Evolutionary conservation across 768 basidiomycete species (phyloP), one percentile per base, ranked within the genome.

Genomic region (Rhizopogon roseolus): DNA sequence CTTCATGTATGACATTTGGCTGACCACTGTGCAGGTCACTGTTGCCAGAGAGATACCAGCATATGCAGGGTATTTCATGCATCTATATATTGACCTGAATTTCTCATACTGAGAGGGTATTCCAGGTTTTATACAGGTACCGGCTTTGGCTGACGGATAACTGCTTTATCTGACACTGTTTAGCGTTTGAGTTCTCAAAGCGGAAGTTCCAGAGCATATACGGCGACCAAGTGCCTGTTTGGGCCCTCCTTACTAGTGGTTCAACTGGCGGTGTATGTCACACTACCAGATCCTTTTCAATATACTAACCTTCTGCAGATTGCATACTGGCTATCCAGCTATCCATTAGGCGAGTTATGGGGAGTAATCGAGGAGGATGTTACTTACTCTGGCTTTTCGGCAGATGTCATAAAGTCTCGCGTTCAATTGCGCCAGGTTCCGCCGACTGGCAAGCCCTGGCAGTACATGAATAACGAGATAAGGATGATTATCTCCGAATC

Each of bases 31-130:
- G 5, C 62, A 95, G 93, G 79, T 93, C 11, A 98, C 97, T 0
- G 82, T 98, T 17, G 84, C 85, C 0, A 79, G 95, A 60, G 97
- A 99, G 70, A 93, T 98, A 36, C 97, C 97, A 2, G 96, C 94
- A 8, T 98, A 98, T 65, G 94, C 95, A 32, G 93, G 90, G 84
- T 69, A 46, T 28, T 58, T 50, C 8, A 22, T 14, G 6, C 22
- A 46, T 25, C 0, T 36, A 39, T 19, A 1, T 29, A 19, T 3
- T 22, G 32, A 8, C 6, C 22, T n/a, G 19, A 14, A 43, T 17
- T 57, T 25, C 27, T 27, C 27, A 41, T 39, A 48, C 17, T 28
- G 32, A 27, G 28, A 34, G 34, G 46, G 53, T 50, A 38, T 41
- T 22, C 22, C 57, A 90, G 88, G 46, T 90, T 89, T 60, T 89